Percentiles rank a stretch among this genome's conserved stretches.
phyloP scores from a whole-genome alignment of 129 eudicot genomes.

The Deinandra increscens region DNA sequence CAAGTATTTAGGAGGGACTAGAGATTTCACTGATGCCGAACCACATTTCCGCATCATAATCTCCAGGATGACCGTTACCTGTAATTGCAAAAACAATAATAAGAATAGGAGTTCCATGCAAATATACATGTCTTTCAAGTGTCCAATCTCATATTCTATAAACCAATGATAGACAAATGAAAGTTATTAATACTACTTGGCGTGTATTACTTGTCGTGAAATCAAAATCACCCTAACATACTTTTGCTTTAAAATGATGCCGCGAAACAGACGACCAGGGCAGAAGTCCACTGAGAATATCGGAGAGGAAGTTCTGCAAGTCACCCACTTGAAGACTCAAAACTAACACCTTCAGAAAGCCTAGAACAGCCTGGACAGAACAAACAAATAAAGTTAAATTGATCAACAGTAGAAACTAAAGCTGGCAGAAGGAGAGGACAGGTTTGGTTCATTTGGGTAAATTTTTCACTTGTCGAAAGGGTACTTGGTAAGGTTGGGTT shows the following conservation, averaged over 20 bases:
- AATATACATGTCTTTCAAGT: not conserved
- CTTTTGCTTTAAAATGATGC: constrained; percentile 89
- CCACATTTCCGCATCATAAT: constrained; percentile 91
- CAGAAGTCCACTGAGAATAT: constrained; percentile 61
- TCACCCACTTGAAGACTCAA: constrained; percentile 62
- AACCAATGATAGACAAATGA: not conserved
- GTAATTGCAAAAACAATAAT: constrained; percentile 17
- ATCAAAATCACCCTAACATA: constrained; percentile 21
- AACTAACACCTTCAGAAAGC: constrained; percentile 89
- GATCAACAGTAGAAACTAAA: not conserved
- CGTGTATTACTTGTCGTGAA: not conserved
- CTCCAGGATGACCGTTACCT: constrained; percentile 92
- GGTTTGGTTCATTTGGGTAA: not conserved
- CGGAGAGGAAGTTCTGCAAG: constrained; percentile 59
- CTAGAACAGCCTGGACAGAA: constrained; percentile 82
- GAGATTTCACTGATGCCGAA: constrained; percentile 52
- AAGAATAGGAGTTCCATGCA: not conserved
- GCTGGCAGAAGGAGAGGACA: not conserved
- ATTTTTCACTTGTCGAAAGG: not conserved
- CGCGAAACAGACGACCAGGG: constrained; percentile 96
- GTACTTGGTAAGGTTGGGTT: not conserved
- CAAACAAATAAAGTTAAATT: constrained; percentile 22
- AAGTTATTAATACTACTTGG: not conserved
- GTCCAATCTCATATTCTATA: not conserved
- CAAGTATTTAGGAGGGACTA: constrained; percentile 61